Base-by-base conservation (phyloP, 1,284 basidiomycete genomes). In the Coriolopsis trogii region DNA sequence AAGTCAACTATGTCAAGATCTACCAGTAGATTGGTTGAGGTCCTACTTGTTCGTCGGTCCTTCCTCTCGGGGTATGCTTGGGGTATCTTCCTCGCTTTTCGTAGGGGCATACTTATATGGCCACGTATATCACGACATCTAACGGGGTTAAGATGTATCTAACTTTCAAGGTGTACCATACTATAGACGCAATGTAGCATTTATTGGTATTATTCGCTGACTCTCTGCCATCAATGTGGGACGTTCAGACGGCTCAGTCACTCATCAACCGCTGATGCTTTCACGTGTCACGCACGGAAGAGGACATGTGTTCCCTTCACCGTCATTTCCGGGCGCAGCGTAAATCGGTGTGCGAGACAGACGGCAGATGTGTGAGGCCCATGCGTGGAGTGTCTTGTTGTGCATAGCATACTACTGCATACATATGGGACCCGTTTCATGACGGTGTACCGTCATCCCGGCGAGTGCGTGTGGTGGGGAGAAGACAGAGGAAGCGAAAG, bases 1-100 rank as follows among this genome's bases (percentile, higher is more conserved):
- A 91, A 69, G 80, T 91, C 37, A 76, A 76, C 58, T 82, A 79
- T 63, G 80, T 91, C 47, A 81, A 83, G 70, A 79, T 91, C 52
- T 91, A 83, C 69, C 77, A 83, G 59, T 63, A 51, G 41, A 52
- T 30, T n/a, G n/a, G n/a, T n/a, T n/a, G n/a, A n/a, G n/a, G n/a
- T n/a, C n/a, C n/a, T n/a, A n/a, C 20, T 12, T 28, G 21, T 28
- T 29, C 40, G 7, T 41, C 36, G 26, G 31, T 13, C 28, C 23
- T 46, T 26, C 34, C 39, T 43, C 7, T 44, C 26, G 23, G 37
- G 16, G 26, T 29, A 29, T 31, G 41, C 18, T 23, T 31, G 29
- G 16, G 29, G n/a, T n/a, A n/a, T 42, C 26, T 30, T 42, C 29
- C 28, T 31, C 15, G 24, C 23, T 25, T 40, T 28, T 40, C 24